Conservation (phyloP, 169 alveolate genomes). For the Plasmodium vinckei region DNA sequence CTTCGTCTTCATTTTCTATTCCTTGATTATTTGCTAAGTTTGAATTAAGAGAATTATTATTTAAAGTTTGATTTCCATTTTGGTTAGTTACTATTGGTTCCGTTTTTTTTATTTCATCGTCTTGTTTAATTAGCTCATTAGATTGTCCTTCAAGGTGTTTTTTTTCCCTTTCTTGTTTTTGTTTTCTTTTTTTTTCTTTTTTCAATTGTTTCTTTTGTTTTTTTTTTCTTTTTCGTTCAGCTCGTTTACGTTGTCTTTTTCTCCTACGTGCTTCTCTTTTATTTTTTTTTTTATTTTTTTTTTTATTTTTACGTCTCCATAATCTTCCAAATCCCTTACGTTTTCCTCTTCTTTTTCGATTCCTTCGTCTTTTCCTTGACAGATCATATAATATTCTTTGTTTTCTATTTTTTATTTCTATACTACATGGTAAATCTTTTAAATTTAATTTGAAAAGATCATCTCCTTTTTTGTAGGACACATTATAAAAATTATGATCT, state of each 20-base stretch:
- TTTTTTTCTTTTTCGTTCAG: conserved; percentile 4
- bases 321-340: not conserved
- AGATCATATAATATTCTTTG: conserved; percentile 11
- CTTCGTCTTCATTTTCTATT: not conserved
- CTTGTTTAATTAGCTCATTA: not conserved
- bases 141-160: not conserved
- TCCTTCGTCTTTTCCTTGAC: conserved; percentile 5
- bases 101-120: not conserved
- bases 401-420: not conserved
- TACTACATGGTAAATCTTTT: too few relatives aligned
- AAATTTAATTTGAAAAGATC: too few relatives aligned
- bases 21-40: not conserved
- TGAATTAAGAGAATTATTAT: not conserved
- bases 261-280: not conserved
- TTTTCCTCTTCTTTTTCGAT: not conserved
- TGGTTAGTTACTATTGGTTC: not conserved
- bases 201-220: not conserved
- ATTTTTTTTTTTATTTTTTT: not conserved
- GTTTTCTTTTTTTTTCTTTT: conserved; percentile 6
- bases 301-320: not conserved
- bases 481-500: too few relatives aligned
- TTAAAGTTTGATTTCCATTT: not conserved
- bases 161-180: conserved; percentile 8
- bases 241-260: not conserved
- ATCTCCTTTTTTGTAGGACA: too few relatives aligned